Evolutionary conservation across 441 rosid genomes (phyloP).

Genomic region (Dalechampia spathulata): DNA sequence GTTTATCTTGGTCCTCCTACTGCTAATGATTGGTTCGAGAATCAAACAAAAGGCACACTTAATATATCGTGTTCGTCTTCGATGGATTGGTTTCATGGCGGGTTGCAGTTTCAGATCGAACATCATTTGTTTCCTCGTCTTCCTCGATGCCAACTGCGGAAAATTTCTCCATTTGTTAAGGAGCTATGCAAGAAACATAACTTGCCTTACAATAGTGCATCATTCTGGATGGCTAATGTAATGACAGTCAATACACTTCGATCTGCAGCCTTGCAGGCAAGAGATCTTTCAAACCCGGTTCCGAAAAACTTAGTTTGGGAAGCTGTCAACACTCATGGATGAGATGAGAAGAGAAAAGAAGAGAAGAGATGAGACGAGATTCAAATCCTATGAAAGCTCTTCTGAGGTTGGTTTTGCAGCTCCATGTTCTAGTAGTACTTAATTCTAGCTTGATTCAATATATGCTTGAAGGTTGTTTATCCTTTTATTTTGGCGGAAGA

Average conservation of each 20-base stretch:
- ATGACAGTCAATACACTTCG: slow-evolving; percentile 40
- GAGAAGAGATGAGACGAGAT: too few species aligned
- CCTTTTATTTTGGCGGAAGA: too few species aligned
- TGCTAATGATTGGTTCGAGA: slow-evolving; percentile 53
- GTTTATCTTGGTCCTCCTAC: slow-evolving; percentile 55
- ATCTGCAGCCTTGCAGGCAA: slow-evolving; percentile 59
- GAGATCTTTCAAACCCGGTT: slow-evolving; percentile 36
- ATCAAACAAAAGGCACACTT: slow-evolving; percentile 53
- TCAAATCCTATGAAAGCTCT: slow-evolving; percentile 3
- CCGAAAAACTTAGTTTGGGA: slow-evolving; percentile 71
- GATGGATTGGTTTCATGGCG: slow-evolving; percentile 85
- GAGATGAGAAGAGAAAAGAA: too few species aligned
- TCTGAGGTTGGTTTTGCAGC: slow-evolving; percentile 8
- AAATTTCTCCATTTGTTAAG: slow-evolving; percentile 42
- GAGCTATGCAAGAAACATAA: slow-evolving; percentile 69
- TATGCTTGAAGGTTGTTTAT: slow-evolving; percentile 16
- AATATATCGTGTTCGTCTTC: slow-evolving; percentile 41
- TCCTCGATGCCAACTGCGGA: slow-evolving; percentile 59
- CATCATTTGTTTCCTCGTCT: slow-evolving; percentile 66
- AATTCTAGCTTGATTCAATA: slow-evolving; percentile 13
- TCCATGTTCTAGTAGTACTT: slow-evolving; percentile 8
- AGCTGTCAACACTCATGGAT: slow-evolving; percentile 66
- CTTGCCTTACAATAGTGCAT: slow-evolving; percentile 36
- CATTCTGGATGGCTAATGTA: slow-evolving; percentile 53
- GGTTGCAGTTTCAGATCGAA: slow-evolving; percentile 59